Evolutionary conservation across 2,329 filamentous ascomycete species (phyloP).

Genomic region (Penicillium rolfsii): DNA sequence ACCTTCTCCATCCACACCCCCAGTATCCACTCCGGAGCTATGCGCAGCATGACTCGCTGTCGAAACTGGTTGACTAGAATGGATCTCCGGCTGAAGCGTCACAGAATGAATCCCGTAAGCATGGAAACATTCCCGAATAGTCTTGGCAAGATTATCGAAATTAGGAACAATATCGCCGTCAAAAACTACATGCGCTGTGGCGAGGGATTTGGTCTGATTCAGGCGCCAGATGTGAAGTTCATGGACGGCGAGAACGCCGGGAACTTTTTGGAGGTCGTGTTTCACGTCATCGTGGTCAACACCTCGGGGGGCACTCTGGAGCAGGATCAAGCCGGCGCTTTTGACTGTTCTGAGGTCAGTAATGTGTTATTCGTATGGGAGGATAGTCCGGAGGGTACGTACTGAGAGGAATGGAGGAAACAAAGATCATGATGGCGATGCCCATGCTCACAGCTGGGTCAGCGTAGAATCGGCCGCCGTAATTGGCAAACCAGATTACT

Average conservation of each 20-base stretch:
- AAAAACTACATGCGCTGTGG: constrained; percentile 14
- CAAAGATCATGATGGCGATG: constrained; percentile 21
- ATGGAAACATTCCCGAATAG: constrained; percentile 19
- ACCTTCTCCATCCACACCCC: background rate
- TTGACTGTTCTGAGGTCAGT: constrained; percentile 19
- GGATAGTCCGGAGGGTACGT: background rate
- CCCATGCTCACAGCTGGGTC: constrained; percentile 59
- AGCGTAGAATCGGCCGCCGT: constrained; percentile 64
- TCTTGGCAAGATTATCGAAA: constrained; percentile 15
- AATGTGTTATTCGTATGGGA: background rate
- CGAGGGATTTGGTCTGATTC: constrained; percentile 10
- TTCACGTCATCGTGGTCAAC: constrained; percentile 65
- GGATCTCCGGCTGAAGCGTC: constrained; percentile 19
- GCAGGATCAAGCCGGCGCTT: constrained; percentile 61
- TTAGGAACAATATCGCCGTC: constrained; percentile 6
- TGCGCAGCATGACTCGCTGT: background rate
- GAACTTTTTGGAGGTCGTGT: constrained; percentile 68
- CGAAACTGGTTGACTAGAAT: background rate
- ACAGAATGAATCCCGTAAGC: constrained; percentile 19
- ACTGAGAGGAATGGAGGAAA: constrained; percentile 59
- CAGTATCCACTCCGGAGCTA: background rate
- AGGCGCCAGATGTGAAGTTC: constrained; percentile 21
- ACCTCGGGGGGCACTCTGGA: constrained; percentile 65
- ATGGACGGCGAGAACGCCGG: constrained; percentile 53
- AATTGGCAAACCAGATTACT: constrained; percentile 66